Evolutionary conservation across 2,329 filamentous ascomycete species (phyloP).

Genomic region (Trichoderma sp.): DNA sequence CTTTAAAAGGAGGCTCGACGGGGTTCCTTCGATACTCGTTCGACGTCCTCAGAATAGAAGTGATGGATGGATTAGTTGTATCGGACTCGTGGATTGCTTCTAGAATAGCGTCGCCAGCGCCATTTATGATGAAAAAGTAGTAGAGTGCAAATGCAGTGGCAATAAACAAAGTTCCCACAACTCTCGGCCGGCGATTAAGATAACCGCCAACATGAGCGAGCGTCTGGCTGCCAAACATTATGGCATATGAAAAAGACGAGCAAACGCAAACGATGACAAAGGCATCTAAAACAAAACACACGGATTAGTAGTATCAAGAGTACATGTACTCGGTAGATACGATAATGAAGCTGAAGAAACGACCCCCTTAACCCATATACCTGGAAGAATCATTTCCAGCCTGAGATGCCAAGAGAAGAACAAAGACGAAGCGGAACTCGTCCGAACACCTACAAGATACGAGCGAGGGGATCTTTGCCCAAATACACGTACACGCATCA

Average conservation of each 20-base stretch:
- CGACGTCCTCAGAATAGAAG: slow-evolving; percentile 20
- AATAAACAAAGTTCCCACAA: background rate
- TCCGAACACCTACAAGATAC: background rate
- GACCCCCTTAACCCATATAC: background rate
- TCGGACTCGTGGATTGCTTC: background rate
- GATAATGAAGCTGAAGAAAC: background rate
- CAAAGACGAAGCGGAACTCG: background rate
- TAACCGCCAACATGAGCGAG: background rate
- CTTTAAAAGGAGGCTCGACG: slow-evolving; percentile 38
- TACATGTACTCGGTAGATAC: background rate
- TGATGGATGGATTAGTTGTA: background rate
- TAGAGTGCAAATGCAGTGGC: background rate
- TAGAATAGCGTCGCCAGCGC: background rate
- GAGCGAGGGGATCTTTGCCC: background rate
- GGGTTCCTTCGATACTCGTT: slow-evolving; percentile 38
- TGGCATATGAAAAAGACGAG: background rate
- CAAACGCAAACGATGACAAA: background rate
- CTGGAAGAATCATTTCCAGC: background rate
- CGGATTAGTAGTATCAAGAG: background rate
- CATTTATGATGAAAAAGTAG: background rate
- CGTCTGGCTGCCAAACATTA: background rate
- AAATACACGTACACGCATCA: background rate
- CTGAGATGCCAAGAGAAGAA: background rate
- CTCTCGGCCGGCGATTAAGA: slow-evolving; percentile 1
- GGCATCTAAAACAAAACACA: background rate